Evolutionary conservation across 2,329 filamentous ascomycete species (phyloP).

Genomic region (Capronia coronata): DNA sequence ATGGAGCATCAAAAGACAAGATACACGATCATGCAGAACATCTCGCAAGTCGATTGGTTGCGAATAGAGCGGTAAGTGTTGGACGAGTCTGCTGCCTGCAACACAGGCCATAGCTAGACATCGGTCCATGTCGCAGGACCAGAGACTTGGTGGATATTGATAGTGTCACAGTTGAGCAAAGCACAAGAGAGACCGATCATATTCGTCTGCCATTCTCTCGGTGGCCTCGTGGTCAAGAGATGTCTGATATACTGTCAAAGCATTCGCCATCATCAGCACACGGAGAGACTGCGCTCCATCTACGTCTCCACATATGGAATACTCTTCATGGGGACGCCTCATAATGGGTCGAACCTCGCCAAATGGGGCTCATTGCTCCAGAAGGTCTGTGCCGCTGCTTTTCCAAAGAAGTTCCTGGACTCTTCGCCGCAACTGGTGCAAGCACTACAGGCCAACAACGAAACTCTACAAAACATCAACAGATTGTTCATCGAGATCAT

Average conservation of each 20-base stretch:
- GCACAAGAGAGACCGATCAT: conserved; percentile 61
- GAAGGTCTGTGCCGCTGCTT: conserved; percentile 57
- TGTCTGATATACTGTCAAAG: conserved; percentile 62
- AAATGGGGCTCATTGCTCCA: conserved; percentile 63
- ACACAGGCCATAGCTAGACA: not conserved
- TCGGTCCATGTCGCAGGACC: not conserved
- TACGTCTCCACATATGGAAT: conserved; percentile 70
- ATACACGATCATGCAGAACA: conserved; percentile 67
- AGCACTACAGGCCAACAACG: conserved; percentile 66
- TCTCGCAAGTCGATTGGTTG: conserved; percentile 55
- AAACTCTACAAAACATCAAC: conserved; percentile 68
- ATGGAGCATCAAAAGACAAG: conserved; percentile 56
- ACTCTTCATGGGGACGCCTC: conserved; percentile 70
- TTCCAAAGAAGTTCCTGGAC: conserved; percentile 62
- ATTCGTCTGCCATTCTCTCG: conserved; percentile 68
- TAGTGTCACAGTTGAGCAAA: conserved; percentile 34
- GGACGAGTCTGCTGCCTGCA: not conserved
- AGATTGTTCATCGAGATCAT: conserved; percentile 65
- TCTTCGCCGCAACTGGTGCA: conserved; percentile 61
- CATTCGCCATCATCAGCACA: conserved; percentile 48
- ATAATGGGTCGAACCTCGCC: conserved; percentile 62
- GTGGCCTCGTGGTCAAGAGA: conserved; percentile 65
- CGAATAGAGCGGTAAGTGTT: conserved; percentile 49
- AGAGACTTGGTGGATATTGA: not conserved
- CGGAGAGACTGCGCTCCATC: conserved; percentile 60